These are phyloP conservation scores for Erodium trifolium DNA, from an alignment of 441 rosid genomes.

Conservation along the genomic window DNA sequence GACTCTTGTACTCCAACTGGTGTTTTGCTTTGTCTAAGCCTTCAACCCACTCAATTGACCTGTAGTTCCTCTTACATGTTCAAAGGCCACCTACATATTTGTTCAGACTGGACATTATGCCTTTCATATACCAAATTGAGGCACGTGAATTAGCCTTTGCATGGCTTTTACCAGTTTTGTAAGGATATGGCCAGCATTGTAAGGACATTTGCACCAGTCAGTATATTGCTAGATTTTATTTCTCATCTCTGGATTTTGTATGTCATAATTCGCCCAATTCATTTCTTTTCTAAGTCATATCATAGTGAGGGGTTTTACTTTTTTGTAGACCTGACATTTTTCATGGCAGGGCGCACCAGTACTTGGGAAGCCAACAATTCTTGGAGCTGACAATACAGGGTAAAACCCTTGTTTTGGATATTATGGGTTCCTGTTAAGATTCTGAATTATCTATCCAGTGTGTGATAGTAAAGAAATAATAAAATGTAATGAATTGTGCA, in stretches of 20 bases:
- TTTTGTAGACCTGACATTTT: constrained; percentile 19
- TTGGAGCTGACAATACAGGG: constrained; percentile 53
- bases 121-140: background rate
- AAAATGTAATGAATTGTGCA: background rate
- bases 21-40: too few relatives aligned
- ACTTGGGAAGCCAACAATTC: constrained; percentile 74
- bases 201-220: too few relatives aligned
- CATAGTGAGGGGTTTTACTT: too few relatives aligned
- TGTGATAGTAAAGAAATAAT: background rate
- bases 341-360: constrained; percentile 80
- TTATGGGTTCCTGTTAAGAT: background rate
- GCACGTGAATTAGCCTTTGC: background rate
- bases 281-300: too few relatives aligned
- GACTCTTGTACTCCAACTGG: background rate
- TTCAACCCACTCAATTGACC: too few relatives aligned
- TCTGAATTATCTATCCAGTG: background rate
- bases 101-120: background rate
- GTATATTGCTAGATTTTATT: too few relatives aligned
- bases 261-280: too few relatives aligned
- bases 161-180: too few relatives aligned
- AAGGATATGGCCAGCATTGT: too few relatives aligned
- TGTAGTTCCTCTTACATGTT: background rate
- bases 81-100: background rate
- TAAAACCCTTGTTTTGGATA: constrained; percentile 31
- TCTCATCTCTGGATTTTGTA: too few relatives aligned